Base-by-base conservation (phyloP, 306 rosid genomes). In the Ziziphus jujuba region DNA sequence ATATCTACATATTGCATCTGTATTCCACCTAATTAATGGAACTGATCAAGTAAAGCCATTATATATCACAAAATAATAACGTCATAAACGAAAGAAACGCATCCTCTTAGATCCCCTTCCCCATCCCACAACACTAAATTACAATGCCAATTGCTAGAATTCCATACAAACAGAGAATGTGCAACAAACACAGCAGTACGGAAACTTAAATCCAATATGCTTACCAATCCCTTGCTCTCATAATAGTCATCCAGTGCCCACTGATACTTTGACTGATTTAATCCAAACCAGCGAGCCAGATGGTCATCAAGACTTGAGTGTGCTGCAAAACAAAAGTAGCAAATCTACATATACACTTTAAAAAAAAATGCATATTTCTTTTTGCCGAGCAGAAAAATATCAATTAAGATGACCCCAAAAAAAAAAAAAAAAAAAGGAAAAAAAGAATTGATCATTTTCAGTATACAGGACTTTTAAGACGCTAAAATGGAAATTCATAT, bases 161-260 rank as follows among this genome's bases (percentile, higher is more conserved):
- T 2, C 36, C 21, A 38, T 17, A 35, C 35, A 55, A 56, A 17
- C 21, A 48, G 12, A 40, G 9, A 36, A 36, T 61, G 25, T 20
- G 15, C 64, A 72, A 52, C 35, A 51, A 19, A 16, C 4, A 52
- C 45, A n/a, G 56, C 17, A 7, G 5, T 33, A 44, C 9, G 14
- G 12, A 51, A 28, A 36, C 61, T 60, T 4, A 16, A 53, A 79
- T 66, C 56, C 44, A 79, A 57, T 34, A 34, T 48, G 61, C 92
- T 90, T 79, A 95, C 99, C 91, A 70, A 48, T 76, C 92, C 99
- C 83, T 95, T 95, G 84, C 72, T 88, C 84, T 95, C 97, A 33
- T 85, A 88, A 74, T 88, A 95, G 71, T 95, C 97, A 80, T 95
- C 96, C 44, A 95, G 84, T 25, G 99, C 99, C 99, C 99, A 95